Base-by-base conservation (phyloP, 208 protist species). In the Leishmania lainsoni region DNA sequence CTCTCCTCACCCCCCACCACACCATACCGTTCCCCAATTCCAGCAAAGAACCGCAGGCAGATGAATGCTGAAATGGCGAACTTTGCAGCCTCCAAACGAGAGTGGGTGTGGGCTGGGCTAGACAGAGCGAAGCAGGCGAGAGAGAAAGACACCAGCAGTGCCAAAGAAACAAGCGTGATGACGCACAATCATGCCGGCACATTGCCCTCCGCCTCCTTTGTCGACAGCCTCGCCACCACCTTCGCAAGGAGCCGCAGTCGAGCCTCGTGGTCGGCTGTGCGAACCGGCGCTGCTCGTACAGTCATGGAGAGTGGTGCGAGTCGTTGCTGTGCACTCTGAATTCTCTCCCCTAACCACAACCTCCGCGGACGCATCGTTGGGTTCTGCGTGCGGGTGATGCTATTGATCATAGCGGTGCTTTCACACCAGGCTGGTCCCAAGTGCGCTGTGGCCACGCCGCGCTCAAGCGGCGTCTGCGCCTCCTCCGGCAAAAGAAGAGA, bases 361-460 rank as follows among this genome's bases (percentile, higher is more conserved):
- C 69, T 78, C 5, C 76, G 76, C 32, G 49, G 29, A 56, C 78
- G 77, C 68, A 71, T 54, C 65, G 56, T 71, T 0, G 48, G 71
- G 58, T 83, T 26, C 56, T 84, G 73, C 42, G 12, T 68, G 16
- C 71, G 61, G 8, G 66, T 59, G 68, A 45, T 82, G 77, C 63
- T 81, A 73, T 39, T 86, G 83, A 20, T 83, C 75, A 76, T 89
- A 84, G 85, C 88, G 81, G 78, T 91, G 88, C 77, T 87, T 83
- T 84, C 87, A 91, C 17, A 84, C 81, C 20, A 91, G 68, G 26
- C 83, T 86, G 42, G 49, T 80, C 59, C 87, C 87, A 91, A 26
- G 86, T 71, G 29, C 87, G 72, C 20, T 81, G 72, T 45, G n/a
- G 86, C 66, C 29, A 81, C 84, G 78, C 76, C 73, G 56, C 76